phyloP scores from a whole-genome alignment of 2,329 filamentous ascomycete genomes.

The Tolypocladium album region DNA sequence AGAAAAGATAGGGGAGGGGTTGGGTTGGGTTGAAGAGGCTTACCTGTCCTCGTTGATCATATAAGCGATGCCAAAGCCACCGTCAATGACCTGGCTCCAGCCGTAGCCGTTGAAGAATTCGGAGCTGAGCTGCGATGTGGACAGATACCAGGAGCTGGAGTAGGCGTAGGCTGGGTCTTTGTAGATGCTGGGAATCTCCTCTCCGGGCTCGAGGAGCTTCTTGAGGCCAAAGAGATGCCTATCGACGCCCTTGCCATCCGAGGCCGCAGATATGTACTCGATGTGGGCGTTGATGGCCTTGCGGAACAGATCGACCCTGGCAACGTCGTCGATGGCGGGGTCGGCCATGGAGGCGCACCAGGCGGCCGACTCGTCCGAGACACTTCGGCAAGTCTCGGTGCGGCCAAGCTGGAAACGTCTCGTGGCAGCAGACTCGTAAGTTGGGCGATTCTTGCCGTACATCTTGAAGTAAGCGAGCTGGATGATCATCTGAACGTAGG shows the following conservation, averaged over 20 bases:
- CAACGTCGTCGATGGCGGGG: conserved; percentile 47
- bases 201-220: conserved; percentile 71
- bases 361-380: conserved; percentile 82
- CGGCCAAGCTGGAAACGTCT: conserved; percentile 93
- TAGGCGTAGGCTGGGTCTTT: conserved; percentile 79
- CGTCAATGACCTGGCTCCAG: conserved; percentile 95
- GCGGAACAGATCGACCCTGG: conserved; percentile 66
- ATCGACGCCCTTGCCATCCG: conserved; percentile 88
- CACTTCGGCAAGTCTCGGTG: conserved; percentile 88
- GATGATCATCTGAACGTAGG: conserved; percentile 97
- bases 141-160: conserved; percentile 81
- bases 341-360: conserved; percentile 87
- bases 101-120: conserved; percentile 99
- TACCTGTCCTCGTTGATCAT: conserved; percentile 99
- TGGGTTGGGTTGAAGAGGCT: conserved; percentile 4
- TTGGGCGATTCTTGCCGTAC: conserved; percentile 95
- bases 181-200: conserved; percentile 75
- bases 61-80: conserved; percentile 94
- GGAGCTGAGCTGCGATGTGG: conserved; percentile 78
- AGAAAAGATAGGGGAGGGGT: background rate
- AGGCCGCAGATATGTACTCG: conserved; percentile 83
- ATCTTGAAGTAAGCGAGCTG: conserved; percentile 98
- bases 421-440: conserved; percentile 92
- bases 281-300: conserved; percentile 73
- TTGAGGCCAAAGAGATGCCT: conserved; percentile 95